Evolutionary conservation across 169 alveolate species (phyloP).

Genomic region (Eimeria brunetti): DNA sequence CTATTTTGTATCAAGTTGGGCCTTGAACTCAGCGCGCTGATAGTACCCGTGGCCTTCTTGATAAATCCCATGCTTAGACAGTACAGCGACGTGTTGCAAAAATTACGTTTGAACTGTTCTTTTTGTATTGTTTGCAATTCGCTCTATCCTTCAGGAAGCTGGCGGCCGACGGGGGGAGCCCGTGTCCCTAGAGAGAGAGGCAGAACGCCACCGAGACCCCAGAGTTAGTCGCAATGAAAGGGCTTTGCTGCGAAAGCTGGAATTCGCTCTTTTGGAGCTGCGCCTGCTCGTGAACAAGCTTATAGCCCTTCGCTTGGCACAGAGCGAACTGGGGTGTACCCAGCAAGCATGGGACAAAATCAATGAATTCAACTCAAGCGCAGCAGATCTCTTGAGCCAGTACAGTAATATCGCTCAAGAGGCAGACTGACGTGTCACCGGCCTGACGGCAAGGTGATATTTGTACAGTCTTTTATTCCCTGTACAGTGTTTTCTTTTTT

Average conservation of each 20-base stretch:
- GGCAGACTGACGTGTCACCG: background rate
- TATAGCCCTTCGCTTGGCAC: conserved; percentile 33
- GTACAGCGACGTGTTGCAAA: background rate
- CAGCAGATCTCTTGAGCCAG: background rate
- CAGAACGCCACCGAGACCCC: background rate
- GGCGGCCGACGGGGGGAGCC: conserved; percentile 47
- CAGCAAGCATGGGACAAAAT: conserved; percentile 21
- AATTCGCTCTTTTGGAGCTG: conserved; percentile 30
- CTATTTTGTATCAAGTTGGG: too few relatives aligned
- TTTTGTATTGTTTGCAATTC: background rate
- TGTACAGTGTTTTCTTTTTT: background rate
- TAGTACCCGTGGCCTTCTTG: background rate
- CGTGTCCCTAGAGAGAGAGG: conserved; percentile 24
- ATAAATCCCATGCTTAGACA: background rate
- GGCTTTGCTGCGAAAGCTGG: conserved; percentile 15
- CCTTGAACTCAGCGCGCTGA: background rate
- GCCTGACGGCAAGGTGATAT: background rate
- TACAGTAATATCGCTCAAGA: background rate
- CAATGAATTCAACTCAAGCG: background rate
- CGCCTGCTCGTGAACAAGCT: conserved; percentile 34
- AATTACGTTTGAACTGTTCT: background rate
- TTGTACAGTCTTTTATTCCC: background rate
- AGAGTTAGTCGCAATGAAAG: background rate
- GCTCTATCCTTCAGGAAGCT: conserved; percentile 40
- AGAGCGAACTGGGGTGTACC: conserved; percentile 43